Evolutionary conservation across 192 early-diverging fungal species (phyloP).

Genomic region (Diversispora eburnea): DNA sequence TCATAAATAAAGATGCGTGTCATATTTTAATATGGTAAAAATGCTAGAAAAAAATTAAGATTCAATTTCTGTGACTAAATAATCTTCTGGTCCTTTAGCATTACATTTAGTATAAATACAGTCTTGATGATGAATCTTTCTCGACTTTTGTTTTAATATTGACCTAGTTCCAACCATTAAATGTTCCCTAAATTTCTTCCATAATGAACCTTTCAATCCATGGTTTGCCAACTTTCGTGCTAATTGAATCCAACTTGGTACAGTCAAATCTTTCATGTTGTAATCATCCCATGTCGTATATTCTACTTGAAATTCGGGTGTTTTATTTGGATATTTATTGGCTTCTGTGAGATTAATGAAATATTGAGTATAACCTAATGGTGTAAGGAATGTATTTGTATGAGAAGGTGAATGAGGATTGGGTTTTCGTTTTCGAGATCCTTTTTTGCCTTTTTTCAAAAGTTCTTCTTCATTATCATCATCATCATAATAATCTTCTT

Average conservation of each 20-base stretch:
- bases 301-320: slow-evolving; percentile 44
- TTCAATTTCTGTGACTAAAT: not conserved
- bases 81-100: slow-evolving; percentile 11
- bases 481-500: not conserved
- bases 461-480: not conserved
- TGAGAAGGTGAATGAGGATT: slow-evolving; percentile 10
- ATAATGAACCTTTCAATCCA: not conserved
- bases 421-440: not conserved
- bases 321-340: slow-evolving; percentile 30
- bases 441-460: not conserved
- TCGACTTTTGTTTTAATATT: not conserved
- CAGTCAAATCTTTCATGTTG: slow-evolving; percentile 45
- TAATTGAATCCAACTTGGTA: slow-evolving; percentile 41
- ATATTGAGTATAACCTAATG: slow-evolving; percentile 40
- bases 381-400: slow-evolving; percentile 36
- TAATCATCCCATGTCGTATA: slow-evolving; percentile 48
- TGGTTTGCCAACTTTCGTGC: slow-evolving; percentile 36
- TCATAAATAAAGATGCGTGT: too few species aligned
- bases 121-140: not conserved
- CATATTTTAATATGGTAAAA: too few species aligned
- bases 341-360: slow-evolving; percentile 39
- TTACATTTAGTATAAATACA: not conserved
- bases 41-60: slow-evolving; percentile 2
- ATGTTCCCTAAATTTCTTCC: slow-evolving; percentile 5
- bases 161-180: slow-evolving; percentile 15